Evolutionary conservation across 2,329 filamentous ascomycete species (phyloP).

Genomic region (Fusarium pseudocircinatum): DNA sequence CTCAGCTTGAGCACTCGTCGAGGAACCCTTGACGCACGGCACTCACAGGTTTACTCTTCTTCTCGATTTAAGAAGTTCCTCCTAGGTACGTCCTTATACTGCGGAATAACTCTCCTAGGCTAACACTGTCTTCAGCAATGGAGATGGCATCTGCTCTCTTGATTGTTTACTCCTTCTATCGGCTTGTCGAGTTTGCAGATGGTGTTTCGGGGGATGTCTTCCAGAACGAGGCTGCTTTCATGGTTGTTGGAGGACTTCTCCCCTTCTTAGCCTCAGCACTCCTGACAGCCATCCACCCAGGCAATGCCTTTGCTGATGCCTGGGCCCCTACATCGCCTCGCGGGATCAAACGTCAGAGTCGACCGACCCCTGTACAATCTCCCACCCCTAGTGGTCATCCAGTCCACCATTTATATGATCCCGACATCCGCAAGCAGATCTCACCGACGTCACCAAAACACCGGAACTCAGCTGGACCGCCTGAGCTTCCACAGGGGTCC

Average conservation of each 20-base stretch:
- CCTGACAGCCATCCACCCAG: constrained; percentile 51
- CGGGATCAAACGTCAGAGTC: constrained; percentile 28
- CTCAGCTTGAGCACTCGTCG: constrained; percentile 51
- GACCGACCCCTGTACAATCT: constrained; percentile 31
- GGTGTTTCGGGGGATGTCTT: constrained; percentile 50
- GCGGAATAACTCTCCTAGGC: background rate
- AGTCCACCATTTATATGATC: constrained; percentile 48
- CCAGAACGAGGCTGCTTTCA: constrained; percentile 51
- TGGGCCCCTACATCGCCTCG: constrained; percentile 54
- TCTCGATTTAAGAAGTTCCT: constrained; percentile 56
- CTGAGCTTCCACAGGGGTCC: constrained; percentile 40
- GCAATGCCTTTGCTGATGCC: constrained; percentile 51
- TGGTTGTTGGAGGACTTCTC: constrained; percentile 54
- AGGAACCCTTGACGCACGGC: constrained; percentile 51
- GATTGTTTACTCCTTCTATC: constrained; percentile 53
- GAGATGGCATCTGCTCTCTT: constrained; percentile 52
- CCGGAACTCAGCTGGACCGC: constrained; percentile 29
- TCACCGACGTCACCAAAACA: constrained; percentile 41
- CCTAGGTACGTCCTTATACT: constrained; percentile 50
- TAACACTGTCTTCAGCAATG: constrained; percentile 45
- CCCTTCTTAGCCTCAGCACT: constrained; percentile 51
- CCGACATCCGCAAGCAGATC: constrained; percentile 46
- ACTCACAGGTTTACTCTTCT: constrained; percentile 54
- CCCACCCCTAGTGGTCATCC: constrained; percentile 34
- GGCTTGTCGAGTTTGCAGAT: constrained; percentile 52